Percentiles rank a stretch among this genome's conserved stretches.
Conservation (phyloP, 23 red algal species). For the Gracilaria domingensis region DNA sequence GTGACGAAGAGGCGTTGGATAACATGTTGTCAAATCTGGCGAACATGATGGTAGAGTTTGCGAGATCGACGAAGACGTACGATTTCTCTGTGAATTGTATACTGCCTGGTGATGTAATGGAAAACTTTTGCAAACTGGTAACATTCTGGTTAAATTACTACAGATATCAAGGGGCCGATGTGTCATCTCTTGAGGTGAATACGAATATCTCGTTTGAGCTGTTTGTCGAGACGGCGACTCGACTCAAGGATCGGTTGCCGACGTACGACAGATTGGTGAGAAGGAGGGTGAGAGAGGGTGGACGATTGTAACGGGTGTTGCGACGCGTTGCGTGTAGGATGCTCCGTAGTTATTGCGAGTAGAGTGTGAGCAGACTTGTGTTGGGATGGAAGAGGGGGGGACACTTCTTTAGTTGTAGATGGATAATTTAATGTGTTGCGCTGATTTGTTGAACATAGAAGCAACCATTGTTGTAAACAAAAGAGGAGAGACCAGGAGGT, state of each 20-base stretch:
- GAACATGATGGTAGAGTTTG: conserved; percentile 44
- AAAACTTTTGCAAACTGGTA: conserved; percentile 63
- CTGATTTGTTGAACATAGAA: not conserved
- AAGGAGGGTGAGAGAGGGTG: not conserved
- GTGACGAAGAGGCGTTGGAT: conserved; percentile 38
- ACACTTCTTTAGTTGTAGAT: not conserved
- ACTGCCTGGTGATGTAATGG: conserved; percentile 34
- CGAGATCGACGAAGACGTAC: not conserved
- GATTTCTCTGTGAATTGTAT: conserved; percentile 1
- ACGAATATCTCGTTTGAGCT: conserved; percentile 70
- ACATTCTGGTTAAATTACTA: conserved; percentile 75
- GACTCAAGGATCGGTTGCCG: conserved; percentile 53
- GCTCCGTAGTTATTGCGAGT: not conserved
- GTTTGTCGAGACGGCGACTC: conserved; percentile 45
- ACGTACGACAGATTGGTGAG: not conserved
- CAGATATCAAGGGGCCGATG: conserved; percentile 56
- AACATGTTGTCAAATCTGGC: conserved; percentile 17
- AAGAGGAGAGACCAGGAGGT: not conserved
- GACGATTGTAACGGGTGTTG: not conserved
- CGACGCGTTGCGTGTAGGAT: too few relatives aligned
- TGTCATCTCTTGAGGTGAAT: conserved; percentile 50
- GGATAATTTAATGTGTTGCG: not conserved
- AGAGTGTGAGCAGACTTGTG: too few relatives aligned
- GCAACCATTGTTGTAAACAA: not conserved
- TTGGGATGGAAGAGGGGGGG: not conserved